Base-by-base conservation (phyloP, 1,284 basidiomycete species). In the Athelia sp. region DNA sequence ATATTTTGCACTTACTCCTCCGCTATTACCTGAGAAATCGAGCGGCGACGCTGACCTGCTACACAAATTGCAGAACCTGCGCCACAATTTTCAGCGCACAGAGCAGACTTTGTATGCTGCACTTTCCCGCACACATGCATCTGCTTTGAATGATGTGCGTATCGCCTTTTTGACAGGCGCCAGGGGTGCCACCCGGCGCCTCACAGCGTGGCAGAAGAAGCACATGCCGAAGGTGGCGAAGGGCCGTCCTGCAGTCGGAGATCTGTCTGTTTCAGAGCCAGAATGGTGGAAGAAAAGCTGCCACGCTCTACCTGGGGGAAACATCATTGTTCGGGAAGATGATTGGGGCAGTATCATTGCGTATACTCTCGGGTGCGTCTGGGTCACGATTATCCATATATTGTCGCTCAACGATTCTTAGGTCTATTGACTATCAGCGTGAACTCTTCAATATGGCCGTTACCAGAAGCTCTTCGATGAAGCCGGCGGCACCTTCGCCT, bases 281-380 rank as follows among this genome's bases (percentile, higher is more conserved):
- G 74, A 73, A 23, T 89, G 85, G 79, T 83, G 79, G 78, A 64
- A 63, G n/a, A 67, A 65, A 17, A 73, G 73, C 6, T 81, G 73
- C 55, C 82, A 90, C 67, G 78, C 77, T 31, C 68, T 86, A 15
- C 86, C 87, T 14, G 81, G 82, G 3, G 78, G 82, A 9, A 81
- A 79, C 54, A 72, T 89, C 2, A 72, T 90, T 47, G 74, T 90
- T 8, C 64, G 78, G 46, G 87, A 90, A 56, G 73, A 78, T 54
- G 84, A 87, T 61, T 84, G 81, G 82, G 84, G 84, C 1, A 87
- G 83, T 58, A 80, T 88, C 45, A 87, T 87, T 54, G 80, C 85
- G 2, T 86, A 82, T 63, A 85, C 84, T 2, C 65, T 87, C 44
- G 82, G 83, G 82, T 82, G 52, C 22, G 66, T 58, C n/a, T 29